Percentiles rank a stretch among this genome's conserved stretches.
These are phyloP conservation scores for Nannizziopsis barbatae DNA, from an alignment of 2,329 filamentous ascomycete species.

Conservation along the genomic window DNA sequence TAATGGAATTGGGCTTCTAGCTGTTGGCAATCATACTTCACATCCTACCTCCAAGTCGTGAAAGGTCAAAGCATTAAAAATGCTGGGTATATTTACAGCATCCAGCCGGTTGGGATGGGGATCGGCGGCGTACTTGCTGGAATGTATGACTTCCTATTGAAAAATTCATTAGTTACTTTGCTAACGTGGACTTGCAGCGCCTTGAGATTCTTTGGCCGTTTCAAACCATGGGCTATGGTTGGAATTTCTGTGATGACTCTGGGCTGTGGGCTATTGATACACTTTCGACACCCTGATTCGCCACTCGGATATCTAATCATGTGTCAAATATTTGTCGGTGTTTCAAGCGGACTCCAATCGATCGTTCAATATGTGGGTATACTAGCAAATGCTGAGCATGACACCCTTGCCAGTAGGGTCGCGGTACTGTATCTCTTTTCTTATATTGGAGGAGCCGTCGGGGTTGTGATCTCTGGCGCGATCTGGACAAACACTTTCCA, in stretches of 20 bases:
- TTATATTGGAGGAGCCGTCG: constrained; percentile 22
- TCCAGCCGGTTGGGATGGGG: constrained; percentile 38
- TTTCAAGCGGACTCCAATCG: constrained; percentile 41
- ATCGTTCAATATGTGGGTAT: constrained; percentile 45
- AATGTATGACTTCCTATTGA: too few species aligned
- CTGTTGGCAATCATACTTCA: constrained; percentile 44
- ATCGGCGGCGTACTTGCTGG: too few species aligned
- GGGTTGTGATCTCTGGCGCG: constrained; percentile 20
- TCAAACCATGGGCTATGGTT: constrained; percentile 40
- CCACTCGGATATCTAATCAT: constrained; percentile 42
- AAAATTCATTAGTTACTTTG: too few species aligned
- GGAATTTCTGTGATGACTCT: constrained; percentile 41
- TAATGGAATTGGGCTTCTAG: background rate
- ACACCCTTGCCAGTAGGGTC: constrained; percentile 36
- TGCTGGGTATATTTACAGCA: constrained; percentile 37
- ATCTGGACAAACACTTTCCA: constrained; percentile 23
- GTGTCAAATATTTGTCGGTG: constrained; percentile 43
- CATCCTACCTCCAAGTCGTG: constrained; percentile 45
- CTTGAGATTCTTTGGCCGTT: constrained; percentile 23
- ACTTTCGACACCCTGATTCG: constrained; percentile 39
- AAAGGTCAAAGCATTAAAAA: constrained; percentile 32
- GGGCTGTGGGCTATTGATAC: constrained; percentile 42
- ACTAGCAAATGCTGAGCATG: constrained; percentile 42
- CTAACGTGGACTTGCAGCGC: too few species aligned
- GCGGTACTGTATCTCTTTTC: constrained; percentile 20